These are phyloP conservation scores for Colletotrichum lini DNA, from an alignment of 2,329 filamentous ascomycete genomes.

Conservation along the genomic window DNA sequence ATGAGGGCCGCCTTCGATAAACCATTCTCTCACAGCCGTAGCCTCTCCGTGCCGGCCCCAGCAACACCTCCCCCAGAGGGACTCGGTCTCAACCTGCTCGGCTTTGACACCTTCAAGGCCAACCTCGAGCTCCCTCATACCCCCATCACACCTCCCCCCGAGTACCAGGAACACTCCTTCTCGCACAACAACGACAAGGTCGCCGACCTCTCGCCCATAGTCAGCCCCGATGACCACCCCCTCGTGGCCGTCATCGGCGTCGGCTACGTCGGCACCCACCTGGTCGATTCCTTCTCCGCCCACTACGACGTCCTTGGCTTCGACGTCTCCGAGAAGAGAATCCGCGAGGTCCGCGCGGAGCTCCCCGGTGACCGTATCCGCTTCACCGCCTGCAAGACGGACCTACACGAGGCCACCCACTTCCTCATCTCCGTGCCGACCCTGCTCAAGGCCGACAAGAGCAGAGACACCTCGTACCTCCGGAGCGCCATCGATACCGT, in stretches of 20 bases:
- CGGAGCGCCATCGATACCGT: conserved; percentile 53
- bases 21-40: conserved; percentile 13
- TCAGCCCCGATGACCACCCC: conserved; percentile 41
- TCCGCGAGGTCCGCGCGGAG: conserved; percentile 50
- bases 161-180: conserved; percentile 9
- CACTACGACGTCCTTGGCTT: conserved; percentile 60
- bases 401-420: conserved; percentile 54
- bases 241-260: conserved; percentile 65
- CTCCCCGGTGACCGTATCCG: conserved; percentile 48
- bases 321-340: conserved; percentile 60
- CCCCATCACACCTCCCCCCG: conserved; percentile 10
- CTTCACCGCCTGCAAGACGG: conserved; percentile 52
- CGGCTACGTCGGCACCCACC: conserved; percentile 67
- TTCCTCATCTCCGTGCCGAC: conserved; percentile 60
- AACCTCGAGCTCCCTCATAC: conserved; percentile 1
- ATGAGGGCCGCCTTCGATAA: conserved; percentile 7
- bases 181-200: conserved; percentile 15
- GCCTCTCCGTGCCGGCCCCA: conserved; percentile 10
- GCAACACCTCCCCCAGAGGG: not conserved
- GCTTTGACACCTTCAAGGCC: conserved; percentile 7
- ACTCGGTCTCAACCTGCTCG: not conserved
- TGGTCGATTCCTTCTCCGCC: conserved; percentile 59
- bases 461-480: conserved; percentile 55
- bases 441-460: conserved; percentile 53
- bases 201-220: not conserved